Evolutionary conservation across 1,284 basidiomycete species (phyloP), one percentile per base, ranked within the genome.

Genomic region (Volvariella volvacea): DNA sequence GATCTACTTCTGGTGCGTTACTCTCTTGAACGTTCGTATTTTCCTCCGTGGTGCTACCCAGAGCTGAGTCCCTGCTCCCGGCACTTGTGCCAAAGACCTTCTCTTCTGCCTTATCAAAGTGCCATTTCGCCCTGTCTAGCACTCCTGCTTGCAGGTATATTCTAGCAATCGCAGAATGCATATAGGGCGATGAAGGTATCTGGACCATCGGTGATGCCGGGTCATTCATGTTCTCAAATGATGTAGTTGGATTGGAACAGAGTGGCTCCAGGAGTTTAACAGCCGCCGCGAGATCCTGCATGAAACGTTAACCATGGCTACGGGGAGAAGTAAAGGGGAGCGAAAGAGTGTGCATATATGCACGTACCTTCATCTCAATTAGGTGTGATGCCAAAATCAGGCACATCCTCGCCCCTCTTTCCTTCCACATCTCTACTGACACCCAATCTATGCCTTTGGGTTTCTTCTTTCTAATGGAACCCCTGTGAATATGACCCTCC

Each of bases 311-410:
- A 34, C 17, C 10, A 50, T 14, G 25, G 43, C 16, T 39, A 15
- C 17, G 43, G 22, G 28, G n/a, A 19, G 15, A 33, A 25, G 2
- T 22, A 44, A 33, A 41, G n/a, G 19, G 6, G 39, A 17, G 17
- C 19, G 30, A 37, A 41, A 15, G 6, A 8, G n/a, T 15, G 34
- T 3, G 34, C n/a, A 44, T 14, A 12, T 20, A 33, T 8, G n/a
- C 21, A 47, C 62, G 20, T 43, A 80, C 81, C 65, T 81, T 82
- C 78, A 86, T 80, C 57, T 89, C 88, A 42, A 83, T 66, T 53
- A 90, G 60, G 60, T 88, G 81, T 21, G 78, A 81, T 4, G 83
- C 83, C 39, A 88, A 71, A 49, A 89, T 86, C 46, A 88, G 59
- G 45, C 71, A 78, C 10, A 88, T 64, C 42, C 85, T 67, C 22